Evolutionary conservation across 441 rosid genomes (phyloP).

Genomic region (Pelargonium fulgidum): DNA sequence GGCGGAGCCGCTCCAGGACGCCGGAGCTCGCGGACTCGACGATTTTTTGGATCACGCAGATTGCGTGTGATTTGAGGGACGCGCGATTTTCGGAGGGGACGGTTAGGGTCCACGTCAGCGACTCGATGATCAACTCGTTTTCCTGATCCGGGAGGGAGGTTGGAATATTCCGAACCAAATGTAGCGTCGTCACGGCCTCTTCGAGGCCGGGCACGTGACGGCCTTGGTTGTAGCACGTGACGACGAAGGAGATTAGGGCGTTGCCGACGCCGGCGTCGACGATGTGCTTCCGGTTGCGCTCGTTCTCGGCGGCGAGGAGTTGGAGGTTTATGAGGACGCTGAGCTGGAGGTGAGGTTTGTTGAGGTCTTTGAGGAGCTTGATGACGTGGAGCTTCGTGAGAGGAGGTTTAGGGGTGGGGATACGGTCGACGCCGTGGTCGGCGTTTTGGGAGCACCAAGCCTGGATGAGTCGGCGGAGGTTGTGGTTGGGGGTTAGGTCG

Average conservation of each 20-base stretch:
- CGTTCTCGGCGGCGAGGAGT: slow-evolving; percentile 40
- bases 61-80: not conserved
- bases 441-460: slow-evolving; percentile 66
- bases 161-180: slow-evolving; percentile 29
- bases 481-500: slow-evolving; percentile 47
- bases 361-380: slow-evolving; percentile 31
- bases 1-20: not conserved
- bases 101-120: too few species aligned
- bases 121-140: too few species aligned
- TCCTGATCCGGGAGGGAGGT: too few species aligned
- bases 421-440: slow-evolving; percentile 39
- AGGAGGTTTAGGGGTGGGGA: slow-evolving; percentile 53
- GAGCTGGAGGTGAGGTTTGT: not conserved
- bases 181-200: slow-evolving; percentile 45
- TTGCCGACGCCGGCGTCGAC: slow-evolving; percentile 38
- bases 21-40: not conserved
- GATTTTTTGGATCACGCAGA: not conserved
- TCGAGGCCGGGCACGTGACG: slow-evolving; percentile 27
- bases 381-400: slow-evolving; percentile 21
- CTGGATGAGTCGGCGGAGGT: slow-evolving; percentile 44
- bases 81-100: too few species aligned
- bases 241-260: slow-evolving; percentile 31
- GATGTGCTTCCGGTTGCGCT: slow-evolving; percentile 44
- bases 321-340: not conserved
- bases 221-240: slow-evolving; percentile 22